Percentiles rank a stretch among this genome's conserved stretches.
phyloP scores from a whole-genome alignment of 2,329 filamentous ascomycete species.

The Cercospora berteroae region DNA sequence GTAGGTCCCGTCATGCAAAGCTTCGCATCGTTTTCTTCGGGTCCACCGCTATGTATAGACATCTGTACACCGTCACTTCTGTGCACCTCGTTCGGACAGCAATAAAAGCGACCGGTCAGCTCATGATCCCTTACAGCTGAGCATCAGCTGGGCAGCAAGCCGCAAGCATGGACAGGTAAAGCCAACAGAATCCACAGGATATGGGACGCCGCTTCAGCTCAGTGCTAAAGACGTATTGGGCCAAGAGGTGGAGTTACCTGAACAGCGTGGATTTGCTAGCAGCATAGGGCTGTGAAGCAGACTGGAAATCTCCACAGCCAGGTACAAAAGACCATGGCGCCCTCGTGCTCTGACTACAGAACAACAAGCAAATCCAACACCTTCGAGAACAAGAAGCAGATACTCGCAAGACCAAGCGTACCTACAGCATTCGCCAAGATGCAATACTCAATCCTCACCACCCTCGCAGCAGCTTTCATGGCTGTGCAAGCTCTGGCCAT shows the following conservation, averaged over 20 bases:
- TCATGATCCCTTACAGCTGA: not conserved
- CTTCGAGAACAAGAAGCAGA: not conserved
- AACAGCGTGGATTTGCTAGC: not conserved
- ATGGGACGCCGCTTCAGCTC: not conserved
- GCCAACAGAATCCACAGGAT: not conserved
- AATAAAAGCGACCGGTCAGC: not conserved
- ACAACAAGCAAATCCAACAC: not conserved
- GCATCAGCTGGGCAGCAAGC: not conserved
- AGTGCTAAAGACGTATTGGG: not conserved
- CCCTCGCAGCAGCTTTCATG: not conserved
- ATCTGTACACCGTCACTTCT: not conserved
- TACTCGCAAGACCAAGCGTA: not conserved
- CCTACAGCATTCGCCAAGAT: not conserved
- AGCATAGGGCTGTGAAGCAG: not conserved
- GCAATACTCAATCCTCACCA: not conserved
- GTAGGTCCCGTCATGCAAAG: not conserved
- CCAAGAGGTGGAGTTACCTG: not conserved
- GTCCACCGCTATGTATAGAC: not conserved
- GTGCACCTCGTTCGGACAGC: not conserved
- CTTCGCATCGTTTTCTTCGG: not conserved
- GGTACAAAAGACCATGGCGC: not conserved
- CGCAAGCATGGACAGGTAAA: not conserved
- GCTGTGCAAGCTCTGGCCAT: not conserved
- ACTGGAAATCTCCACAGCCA: not conserved
- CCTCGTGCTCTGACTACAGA: not conserved